Evolutionary conservation across 768 basidiomycete genomes (phyloP).

Genomic region (Imleria badia): DNA sequence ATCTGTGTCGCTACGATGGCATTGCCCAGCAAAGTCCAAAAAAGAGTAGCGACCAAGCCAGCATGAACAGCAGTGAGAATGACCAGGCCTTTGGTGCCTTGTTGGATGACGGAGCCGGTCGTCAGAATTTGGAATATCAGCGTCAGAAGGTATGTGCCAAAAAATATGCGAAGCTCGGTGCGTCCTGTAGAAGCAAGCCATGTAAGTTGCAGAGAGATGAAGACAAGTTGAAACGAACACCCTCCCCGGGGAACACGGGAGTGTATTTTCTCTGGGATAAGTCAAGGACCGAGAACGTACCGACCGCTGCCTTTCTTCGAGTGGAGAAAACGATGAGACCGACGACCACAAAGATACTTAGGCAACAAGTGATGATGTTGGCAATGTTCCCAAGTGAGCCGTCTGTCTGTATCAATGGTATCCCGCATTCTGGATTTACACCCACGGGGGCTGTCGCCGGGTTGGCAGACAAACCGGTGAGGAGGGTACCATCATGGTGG

Average conservation of each 20-base stretch:
- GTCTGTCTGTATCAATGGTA: conserved; percentile 55
- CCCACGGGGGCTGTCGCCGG: conserved; percentile 70
- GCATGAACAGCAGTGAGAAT: conserved; percentile 78
- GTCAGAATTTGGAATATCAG: conserved; percentile 80
- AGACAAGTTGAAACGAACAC: neutral
- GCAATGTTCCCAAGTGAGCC: conserved; percentile 80
- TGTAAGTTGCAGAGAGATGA: neutral
- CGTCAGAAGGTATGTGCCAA: conserved; percentile 65
- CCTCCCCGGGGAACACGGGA: neutral
- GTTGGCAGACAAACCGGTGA: conserved; percentile 44
- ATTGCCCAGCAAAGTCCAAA: conserved; percentile 78
- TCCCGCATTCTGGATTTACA: conserved; percentile 78
- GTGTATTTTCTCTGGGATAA: neutral
- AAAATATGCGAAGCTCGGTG: conserved; percentile 66
- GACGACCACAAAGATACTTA: conserved; percentile 63
- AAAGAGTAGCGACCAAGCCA: conserved; percentile 70
- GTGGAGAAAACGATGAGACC: conserved; percentile 57
- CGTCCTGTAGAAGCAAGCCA: conserved; percentile 45
- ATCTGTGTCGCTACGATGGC: conserved; percentile 82
- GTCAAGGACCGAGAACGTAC: conserved; percentile 41
- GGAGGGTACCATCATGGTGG: conserved; percentile 31
- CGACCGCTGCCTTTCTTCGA: conserved; percentile 85
- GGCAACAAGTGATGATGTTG: conserved; percentile 78
- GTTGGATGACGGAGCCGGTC: conserved; percentile 74
- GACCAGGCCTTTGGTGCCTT: conserved; percentile 71